Conservation (phyloP, 2,329 filamentous ascomycete genomes). For the Diaporthe eres region DNA sequence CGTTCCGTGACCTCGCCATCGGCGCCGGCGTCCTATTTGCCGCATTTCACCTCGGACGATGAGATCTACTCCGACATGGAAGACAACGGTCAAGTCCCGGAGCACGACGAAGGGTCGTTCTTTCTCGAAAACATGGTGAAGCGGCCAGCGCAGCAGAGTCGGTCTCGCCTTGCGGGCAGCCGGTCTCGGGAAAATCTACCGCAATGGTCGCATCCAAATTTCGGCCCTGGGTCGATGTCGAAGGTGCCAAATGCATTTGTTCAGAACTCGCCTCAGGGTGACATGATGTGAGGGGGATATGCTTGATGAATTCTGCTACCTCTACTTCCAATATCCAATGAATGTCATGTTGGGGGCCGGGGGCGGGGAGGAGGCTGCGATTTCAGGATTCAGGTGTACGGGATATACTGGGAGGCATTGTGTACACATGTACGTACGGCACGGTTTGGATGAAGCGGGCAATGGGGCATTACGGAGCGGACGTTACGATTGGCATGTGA, state of each 20-base stretch:
- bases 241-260: constrained; percentile 55
- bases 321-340: neutral
- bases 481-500: constrained; percentile 33
- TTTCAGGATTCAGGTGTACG: constrained; percentile 8
- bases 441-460: constrained; percentile 5
- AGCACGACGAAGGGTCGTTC: constrained; percentile 62
- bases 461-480: constrained; percentile 2
- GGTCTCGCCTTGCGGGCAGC: constrained; percentile 74
- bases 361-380: neutral
- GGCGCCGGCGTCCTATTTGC: constrained; percentile 67
- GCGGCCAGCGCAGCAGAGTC: constrained; percentile 69
- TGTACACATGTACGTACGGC: constrained; percentile 28
- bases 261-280: constrained; percentile 50
- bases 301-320: neutral
- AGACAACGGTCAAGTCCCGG: constrained; percentile 59
- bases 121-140: constrained; percentile 74
- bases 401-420: constrained; percentile 11
- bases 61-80: constrained; percentile 87
- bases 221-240: constrained; percentile 57
- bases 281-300: constrained; percentile 50
- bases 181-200: constrained; percentile 52
- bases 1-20: constrained; percentile 89
- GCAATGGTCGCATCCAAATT: constrained; percentile 28
- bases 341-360: neutral
- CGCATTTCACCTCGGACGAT: constrained; percentile 79